Conservation (phyloP, 768 basidiomycete genomes). For the Lactarius hengduanensis region DNA sequence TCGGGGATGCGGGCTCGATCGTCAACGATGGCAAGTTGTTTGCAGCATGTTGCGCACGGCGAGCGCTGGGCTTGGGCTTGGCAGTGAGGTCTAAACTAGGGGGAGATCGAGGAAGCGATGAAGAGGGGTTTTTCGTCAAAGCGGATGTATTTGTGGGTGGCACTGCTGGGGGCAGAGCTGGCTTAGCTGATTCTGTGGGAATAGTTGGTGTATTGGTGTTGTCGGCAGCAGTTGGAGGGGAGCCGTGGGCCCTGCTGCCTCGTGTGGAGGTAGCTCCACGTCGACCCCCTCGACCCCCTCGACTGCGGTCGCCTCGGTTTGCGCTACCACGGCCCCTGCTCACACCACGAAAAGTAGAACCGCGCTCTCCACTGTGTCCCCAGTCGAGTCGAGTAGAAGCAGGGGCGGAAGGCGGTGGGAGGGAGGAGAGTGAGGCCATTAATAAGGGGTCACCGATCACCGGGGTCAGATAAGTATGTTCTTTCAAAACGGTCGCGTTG, state of each 20-base stretch:
- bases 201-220: constrained; percentile 1
- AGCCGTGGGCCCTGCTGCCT: constrained; percentile 35
- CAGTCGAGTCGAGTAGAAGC: constrained; percentile 43
- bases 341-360: constrained; percentile 48
- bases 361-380: constrained; percentile 47
- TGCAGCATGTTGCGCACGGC: constrained; percentile 12
- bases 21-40: constrained; percentile 25
- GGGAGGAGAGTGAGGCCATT: constrained; percentile 48
- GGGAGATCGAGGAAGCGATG: neutral
- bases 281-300: constrained; percentile 38
- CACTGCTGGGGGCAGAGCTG: neutral
- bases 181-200: neutral
- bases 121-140: constrained; percentile 13
- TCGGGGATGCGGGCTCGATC: constrained; percentile 28
- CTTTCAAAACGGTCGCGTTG: constrained; percentile 9
- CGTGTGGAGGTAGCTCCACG: constrained; percentile 33
- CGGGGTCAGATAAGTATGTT: constrained; percentile 5
- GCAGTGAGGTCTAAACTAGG: constrained; percentile 7
- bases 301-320: constrained; percentile 23
- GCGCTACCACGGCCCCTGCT: constrained; percentile 34
- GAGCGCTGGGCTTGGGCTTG: constrained; percentile 20
- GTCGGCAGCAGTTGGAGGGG: constrained; percentile 31
- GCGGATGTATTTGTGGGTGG: constrained; percentile 9
- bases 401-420: constrained; percentile 34
- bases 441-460: neutral